Conservation (phyloP, 768 basidiomycete genomes). For the Russula sp. region DNA sequence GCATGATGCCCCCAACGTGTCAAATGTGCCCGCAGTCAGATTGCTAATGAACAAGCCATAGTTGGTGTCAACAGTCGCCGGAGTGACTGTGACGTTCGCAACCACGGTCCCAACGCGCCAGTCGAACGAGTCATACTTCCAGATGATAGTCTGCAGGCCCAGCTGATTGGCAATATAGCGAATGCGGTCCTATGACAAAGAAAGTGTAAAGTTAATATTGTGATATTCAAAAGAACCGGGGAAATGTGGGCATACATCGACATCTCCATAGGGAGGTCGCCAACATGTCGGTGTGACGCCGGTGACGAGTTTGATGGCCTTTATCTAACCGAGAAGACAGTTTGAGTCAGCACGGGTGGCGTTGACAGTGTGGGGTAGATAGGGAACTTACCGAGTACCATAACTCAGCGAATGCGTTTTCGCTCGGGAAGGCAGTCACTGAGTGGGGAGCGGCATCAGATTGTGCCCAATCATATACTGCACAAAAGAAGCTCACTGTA, state of each 20-base stretch:
- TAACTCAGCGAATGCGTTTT: slow-evolving; percentile 74
- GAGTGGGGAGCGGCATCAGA: neutral
- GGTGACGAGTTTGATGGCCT: slow-evolving; percentile 53
- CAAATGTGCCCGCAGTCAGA: slow-evolving; percentile 17
- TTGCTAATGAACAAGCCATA: slow-evolving; percentile 23
- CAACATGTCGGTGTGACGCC: slow-evolving; percentile 61
- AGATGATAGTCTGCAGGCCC: slow-evolving; percentile 67
- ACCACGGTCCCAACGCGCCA: slow-evolving; percentile 45
- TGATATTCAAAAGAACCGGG: neutral
- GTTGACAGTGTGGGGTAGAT: neutral
- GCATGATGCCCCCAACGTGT: slow-evolving; percentile 46
- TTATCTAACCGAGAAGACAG: slow-evolving; percentile 36
- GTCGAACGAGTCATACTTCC: slow-evolving; percentile 69
- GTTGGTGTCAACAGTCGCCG: slow-evolving; percentile 14
- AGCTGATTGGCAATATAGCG: slow-evolving; percentile 65
- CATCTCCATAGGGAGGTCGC: slow-evolving; percentile 62
- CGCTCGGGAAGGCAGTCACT: slow-evolving; percentile 61
- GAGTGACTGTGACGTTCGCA: slow-evolving; percentile 4
- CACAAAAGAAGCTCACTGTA: slow-evolving; percentile 37
- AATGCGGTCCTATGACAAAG: slow-evolving; percentile 52
- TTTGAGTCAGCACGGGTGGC: slow-evolving; percentile 2
- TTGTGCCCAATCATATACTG: neutral
- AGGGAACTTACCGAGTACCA: slow-evolving; percentile 55
- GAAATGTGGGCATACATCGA: slow-evolving; percentile 43
- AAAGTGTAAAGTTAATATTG: neutral